Base-by-base conservation (phyloP, 148 eudicot species). In the Arctostaphylos glauca region DNA sequence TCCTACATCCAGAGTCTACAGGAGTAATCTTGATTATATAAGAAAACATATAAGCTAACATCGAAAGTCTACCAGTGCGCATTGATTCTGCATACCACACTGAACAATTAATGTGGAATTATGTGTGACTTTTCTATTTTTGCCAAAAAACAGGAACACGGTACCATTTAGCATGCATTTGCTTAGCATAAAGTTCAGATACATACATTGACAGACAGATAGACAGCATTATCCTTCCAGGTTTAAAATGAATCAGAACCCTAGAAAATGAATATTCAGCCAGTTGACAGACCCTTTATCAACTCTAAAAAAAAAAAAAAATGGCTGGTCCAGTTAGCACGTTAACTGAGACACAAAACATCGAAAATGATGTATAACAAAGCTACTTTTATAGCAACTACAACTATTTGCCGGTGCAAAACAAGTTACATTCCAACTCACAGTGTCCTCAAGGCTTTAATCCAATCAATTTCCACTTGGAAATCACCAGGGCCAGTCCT, bases 401-500 rank as follows among this genome's bases (percentile, higher is more conserved):
- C 44, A 86, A 85, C 1, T 64, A 55, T 46, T 76, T 76, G 62
- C 84, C 55, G 67, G 80, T 41, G 31, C 18, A 66, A 5, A 43
- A 53, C 12, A 19, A 50, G 16, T 31, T 46, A 59, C 6, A 9
- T 48, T 10, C 81, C 60, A 74, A 52, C 58, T 88, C 82, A 92
- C 64, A 86, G 84, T 19, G 89, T 88, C 85, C 99, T 89, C 87
- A 93, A 78, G 23, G 97, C 98, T 90, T 94, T 96, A 53, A 96
- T 93, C 97, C 97, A 96, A 86, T 96, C 98, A 74, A 96, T 87
- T 84, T 96, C 99, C 79, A 96, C 81, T 78, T 81, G 88, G 80
- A 96, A 96, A 87, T 94, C 96, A 84, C 98, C 99, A 4, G 93
- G 92, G 41, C 99, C 99, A 44, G 94, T 78, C 84, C 77, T 88